These are phyloP conservation scores for Fusarium fujikuroi DNA, from an alignment of 2,329 filamentous ascomycete genomes.

Conservation along the genomic window DNA sequence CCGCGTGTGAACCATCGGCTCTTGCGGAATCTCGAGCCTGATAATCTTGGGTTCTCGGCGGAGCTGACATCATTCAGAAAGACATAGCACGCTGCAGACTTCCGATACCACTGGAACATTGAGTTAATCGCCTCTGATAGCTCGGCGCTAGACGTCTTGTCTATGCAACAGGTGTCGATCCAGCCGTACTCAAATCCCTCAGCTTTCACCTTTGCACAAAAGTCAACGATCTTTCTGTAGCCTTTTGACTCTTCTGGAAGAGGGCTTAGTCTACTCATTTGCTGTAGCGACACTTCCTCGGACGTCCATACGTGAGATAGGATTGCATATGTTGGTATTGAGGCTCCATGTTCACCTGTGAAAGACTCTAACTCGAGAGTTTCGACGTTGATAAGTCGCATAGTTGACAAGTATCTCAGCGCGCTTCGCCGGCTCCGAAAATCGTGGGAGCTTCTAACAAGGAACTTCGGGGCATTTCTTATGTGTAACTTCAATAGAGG, in stretches of 20 bases:
- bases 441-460: background rate
- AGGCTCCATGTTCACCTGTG: background rate
- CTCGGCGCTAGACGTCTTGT: constrained; percentile 21
- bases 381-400: constrained; percentile 23
- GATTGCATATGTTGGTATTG: constrained; percentile 7
- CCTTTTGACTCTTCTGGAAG: background rate
- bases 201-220: constrained; percentile 1
- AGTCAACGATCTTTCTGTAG: constrained; percentile 14
- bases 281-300: background rate
- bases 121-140: constrained; percentile 15
- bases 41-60: background rate
- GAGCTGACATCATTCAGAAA: background rate
- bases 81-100: constrained; percentile 10
- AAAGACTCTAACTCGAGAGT: constrained; percentile 13
- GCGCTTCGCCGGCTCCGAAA: background rate
- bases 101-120: constrained; percentile 11
- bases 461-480: background rate
- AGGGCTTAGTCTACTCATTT: background rate
- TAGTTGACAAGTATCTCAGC: background rate
- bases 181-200: constrained; percentile 23
- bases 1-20: constrained; percentile 17
- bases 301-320: constrained; percentile 18
- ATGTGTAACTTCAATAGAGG: background rate
- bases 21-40: background rate
- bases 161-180: constrained; percentile 21